Evolutionary conservation across 1,284 basidiomycete species (phyloP), one percentile per base, ranked within the genome.

Genomic region (Microbotryum scabiosae): DNA sequence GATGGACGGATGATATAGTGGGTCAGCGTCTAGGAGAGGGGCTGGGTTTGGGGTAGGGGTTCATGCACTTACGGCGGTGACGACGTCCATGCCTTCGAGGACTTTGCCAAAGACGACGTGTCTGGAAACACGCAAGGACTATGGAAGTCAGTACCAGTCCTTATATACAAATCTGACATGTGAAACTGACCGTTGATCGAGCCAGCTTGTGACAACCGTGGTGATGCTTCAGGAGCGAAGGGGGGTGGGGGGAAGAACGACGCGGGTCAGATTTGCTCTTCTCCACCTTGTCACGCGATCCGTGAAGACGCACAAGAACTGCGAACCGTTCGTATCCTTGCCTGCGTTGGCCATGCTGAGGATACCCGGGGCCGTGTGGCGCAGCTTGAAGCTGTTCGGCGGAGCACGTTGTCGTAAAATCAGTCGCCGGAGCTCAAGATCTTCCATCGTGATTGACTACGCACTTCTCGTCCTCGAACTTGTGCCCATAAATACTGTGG

Each of bases 281-380:
- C n/a, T n/a, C n/a, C n/a, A n/a, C n/a, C n/a, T n/a, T n/a, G n/a
- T n/a, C n/a, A n/a, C n/a, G n/a, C n/a, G n/a, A n/a, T n/a, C n/a
- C n/a, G n/a, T n/a, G n/a, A n/a, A n/a, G n/a, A n/a, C 49, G 26
- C 26, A 44, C 49, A 32, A 41, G 36, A 41, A 41, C 16, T 62
- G 68, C 26, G 56, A 61, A 14, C 86, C 88, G 69, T 90, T 90
- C 7, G 88, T 90, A 73, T 89, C 85, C 74, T 84, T 86, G 73
- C 86, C 86, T 9, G 91, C 85, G 74, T 96, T 97, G 62, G 92
- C 69, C 91, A 96, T 96, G 16, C 91, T 93, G 65, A 94, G 83
- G 60, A 82, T 80, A 71, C 90, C 91, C 59, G 87, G 83, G 49
- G 82, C 84, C 67, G 87, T 87, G 80, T 96, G 91, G 75, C 84